Evolutionary conservation across 2,329 filamentous ascomycete genomes (phyloP), one percentile per base, ranked within the genome.

Genomic region (Claviceps arundinis): DNA sequence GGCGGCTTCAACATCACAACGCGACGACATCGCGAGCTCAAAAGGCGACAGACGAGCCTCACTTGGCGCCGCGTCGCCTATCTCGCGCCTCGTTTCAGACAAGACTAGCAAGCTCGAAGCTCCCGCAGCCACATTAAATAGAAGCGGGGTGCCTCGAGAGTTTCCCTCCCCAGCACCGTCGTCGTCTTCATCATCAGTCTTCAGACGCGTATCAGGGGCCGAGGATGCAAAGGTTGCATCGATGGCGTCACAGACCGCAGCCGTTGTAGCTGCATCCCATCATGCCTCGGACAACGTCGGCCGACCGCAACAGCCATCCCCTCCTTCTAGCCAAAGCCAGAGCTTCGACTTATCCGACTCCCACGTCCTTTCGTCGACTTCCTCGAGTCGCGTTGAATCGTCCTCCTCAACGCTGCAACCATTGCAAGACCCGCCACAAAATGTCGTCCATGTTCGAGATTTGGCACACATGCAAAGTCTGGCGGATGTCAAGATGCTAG

Each of bases 391-490:
- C 11, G 40, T 19, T 37, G 48, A 47, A 42, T 37, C 51, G 8
- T 38, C 16, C 40, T 46, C 47, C 16, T 47, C 47, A 6, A 40
- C 53, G 4, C 47, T 47, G 34, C 44, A 55, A 42, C 43, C 54
- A 48, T 40, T 56, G 60, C 50, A 58, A 59, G 40, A 63, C 54
- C 54, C 62, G 47, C 59, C 68, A 50, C 74, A 77, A 50, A 72
- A 67, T 11, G 76, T 77, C 3, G 87, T 97, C 62, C 85, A 87
- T 64, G 83, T 98, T 44, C 86, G 87, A 61, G 89, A 95, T 66
- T 74, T 98, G 48, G 85, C 85, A 43, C 93, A 98, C 64, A 91
- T 98, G 56, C 87, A 93, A 65, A 89, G 81, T 64, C 85, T 98
- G 56, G 89, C 89, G 26, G 83, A 78, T 57, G 85, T 91, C 57